A percentile compares a stretch with the other conserved stretches of the same genome.
phyloP scores from a whole-genome alignment of 495 filamentous ascomycete species.

The Lepidopterella palustris region DNA sequence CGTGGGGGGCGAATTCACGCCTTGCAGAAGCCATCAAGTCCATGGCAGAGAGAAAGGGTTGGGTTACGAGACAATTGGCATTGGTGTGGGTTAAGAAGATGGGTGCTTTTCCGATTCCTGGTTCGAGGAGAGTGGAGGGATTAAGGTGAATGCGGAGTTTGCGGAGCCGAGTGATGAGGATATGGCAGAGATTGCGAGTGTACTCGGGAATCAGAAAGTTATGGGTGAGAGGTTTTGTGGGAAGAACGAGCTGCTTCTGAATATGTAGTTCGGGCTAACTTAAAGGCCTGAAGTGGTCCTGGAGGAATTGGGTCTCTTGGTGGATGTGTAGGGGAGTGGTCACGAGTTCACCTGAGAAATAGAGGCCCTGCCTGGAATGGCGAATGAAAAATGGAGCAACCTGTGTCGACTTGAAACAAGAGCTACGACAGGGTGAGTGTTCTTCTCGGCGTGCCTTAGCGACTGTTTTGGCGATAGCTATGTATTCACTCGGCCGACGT shows the following conservation, averaged over 20 bases:
- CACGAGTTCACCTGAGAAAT: too few relatives aligned
- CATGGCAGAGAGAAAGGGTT: slow-evolving; percentile 61
- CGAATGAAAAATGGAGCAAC: too few relatives aligned
- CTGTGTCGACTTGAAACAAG: too few relatives aligned
- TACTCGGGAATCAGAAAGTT: background rate
- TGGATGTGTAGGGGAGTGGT: too few relatives aligned
- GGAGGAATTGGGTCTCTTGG: background rate
- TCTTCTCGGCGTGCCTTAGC: too few relatives aligned
- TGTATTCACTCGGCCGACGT: too few relatives aligned
- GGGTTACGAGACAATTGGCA: slow-evolving; percentile 67
- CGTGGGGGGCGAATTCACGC: slow-evolving; percentile 63
- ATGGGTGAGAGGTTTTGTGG: background rate
- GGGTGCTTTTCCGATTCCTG: slow-evolving; percentile 68
- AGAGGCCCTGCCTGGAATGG: too few relatives aligned
- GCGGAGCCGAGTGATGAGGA: slow-evolving; percentile 11
- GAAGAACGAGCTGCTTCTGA: background rate
- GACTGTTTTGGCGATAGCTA: too few relatives aligned
- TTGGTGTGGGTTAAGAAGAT: slow-evolving; percentile 59
- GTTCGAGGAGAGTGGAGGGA: slow-evolving; percentile 43
- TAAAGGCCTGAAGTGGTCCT: background rate
- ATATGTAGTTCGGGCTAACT: too few relatives aligned
- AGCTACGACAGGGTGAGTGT: too few relatives aligned
- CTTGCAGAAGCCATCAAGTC: slow-evolving; percentile 58
- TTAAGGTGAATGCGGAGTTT: slow-evolving; percentile 33
- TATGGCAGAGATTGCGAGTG: background rate